phyloP scores from a whole-genome alignment of 768 basidiomycete species.

The Tylopilus plumbeoviolaceoides region DNA sequence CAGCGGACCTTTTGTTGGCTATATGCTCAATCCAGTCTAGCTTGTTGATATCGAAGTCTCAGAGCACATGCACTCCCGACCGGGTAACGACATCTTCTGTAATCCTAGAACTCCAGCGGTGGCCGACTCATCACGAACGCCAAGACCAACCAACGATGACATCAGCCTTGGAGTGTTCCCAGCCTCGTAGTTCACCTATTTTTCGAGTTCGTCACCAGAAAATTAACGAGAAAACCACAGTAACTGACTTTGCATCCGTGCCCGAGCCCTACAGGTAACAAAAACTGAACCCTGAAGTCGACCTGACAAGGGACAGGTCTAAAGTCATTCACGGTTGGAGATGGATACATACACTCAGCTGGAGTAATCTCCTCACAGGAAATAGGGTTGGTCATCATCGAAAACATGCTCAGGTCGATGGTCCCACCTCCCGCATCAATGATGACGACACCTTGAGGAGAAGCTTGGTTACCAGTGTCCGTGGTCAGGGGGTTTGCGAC shows the following conservation, averaged over 20 bases:
- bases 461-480: not conserved
- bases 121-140: too few species aligned
- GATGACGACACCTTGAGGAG: not conserved
- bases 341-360: not conserved
- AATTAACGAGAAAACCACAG: not conserved
- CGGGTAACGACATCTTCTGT: too few species aligned
- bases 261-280: not conserved
- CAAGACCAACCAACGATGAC: too few species aligned
- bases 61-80: too few species aligned
- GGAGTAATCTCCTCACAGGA: not conserved
- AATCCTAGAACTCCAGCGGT: too few species aligned
- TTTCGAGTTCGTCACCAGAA: not conserved
- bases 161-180: not conserved
- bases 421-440: not conserved
- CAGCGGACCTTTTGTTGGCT: too few species aligned
- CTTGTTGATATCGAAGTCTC: too few species aligned
- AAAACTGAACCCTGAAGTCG: not conserved
- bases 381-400: not conserved
- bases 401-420: not conserved
- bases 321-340: not conserved
- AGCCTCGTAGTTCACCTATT: not conserved
- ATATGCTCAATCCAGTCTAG: too few species aligned
- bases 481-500: not conserved
- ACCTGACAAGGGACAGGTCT: not conserved
- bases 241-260: not conserved